Evolutionary conservation across 2,329 filamentous ascomycete species (phyloP).

Genomic region (Plenodomus lindquistii): DNA sequence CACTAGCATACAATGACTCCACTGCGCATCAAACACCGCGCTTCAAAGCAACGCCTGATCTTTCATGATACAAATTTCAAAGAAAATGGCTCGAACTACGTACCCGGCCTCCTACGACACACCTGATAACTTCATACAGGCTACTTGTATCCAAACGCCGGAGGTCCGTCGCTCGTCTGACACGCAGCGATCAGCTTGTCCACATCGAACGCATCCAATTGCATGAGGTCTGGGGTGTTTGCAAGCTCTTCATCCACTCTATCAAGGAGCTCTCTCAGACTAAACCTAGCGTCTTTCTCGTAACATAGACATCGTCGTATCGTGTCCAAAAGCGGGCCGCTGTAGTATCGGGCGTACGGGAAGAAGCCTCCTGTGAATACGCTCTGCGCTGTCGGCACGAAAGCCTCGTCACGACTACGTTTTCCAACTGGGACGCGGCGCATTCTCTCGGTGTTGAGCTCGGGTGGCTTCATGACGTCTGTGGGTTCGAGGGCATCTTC

Average conservation of each 20-base stretch:
- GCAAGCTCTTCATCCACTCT: background rate
- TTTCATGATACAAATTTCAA: no score
- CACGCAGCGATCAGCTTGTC: background rate
- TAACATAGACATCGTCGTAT: background rate
- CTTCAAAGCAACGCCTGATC: no score
- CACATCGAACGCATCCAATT: background rate
- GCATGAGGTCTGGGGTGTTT: background rate
- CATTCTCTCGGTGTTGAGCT: background rate
- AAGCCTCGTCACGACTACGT: background rate
- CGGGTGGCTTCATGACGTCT: background rate
- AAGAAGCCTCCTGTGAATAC: background rate
- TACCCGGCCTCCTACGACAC: no score
- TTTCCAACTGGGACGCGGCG: background rate
- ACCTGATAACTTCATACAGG: background rate
- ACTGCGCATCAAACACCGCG: no score
- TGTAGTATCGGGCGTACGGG: background rate
- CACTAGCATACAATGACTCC: no score
- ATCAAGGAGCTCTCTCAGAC: background rate
- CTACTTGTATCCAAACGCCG: background rate
- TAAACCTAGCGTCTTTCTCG: background rate
- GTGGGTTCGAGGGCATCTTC: background rate
- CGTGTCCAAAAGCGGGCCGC: background rate
- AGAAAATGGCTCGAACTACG: no score
- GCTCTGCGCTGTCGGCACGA: background rate
- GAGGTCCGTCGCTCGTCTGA: background rate